These are phyloP conservation scores for Trichoderma orchidacearum DNA, from an alignment of 495 filamentous ascomycete species.

Conservation along the genomic window DNA sequence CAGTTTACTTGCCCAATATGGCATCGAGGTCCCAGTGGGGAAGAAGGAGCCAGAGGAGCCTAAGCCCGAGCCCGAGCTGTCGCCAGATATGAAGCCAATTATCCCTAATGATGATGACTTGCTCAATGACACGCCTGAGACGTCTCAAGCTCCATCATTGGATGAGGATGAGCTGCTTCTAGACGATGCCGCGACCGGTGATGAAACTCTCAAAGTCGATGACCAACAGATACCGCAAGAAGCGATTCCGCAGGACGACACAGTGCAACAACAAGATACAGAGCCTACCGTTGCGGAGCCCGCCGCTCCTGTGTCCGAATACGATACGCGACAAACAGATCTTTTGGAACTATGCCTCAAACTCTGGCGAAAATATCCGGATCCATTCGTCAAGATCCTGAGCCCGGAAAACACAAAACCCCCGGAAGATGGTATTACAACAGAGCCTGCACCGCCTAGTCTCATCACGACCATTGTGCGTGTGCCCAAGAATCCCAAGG, in stretches of 20 bases:
- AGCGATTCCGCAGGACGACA: too few species aligned
- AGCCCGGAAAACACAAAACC: slow-evolving; percentile 64
- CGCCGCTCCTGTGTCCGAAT: slow-evolving; percentile 21
- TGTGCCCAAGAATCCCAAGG: slow-evolving; percentile 56
- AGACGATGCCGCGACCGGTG: slow-evolving; percentile 6
- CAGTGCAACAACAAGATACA: background rate
- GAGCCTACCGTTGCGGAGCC: slow-evolving; percentile 3
- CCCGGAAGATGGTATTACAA: slow-evolving; percentile 49
- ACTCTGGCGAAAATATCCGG: slow-evolving; percentile 67
- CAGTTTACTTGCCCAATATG: slow-evolving; percentile 44
- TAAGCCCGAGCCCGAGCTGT: background rate
- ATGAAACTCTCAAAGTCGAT: slow-evolving; percentile 2
- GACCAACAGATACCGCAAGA: slow-evolving; percentile 5
- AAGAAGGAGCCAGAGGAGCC: background rate
- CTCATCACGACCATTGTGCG: slow-evolving; percentile 56
- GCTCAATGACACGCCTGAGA: slow-evolving; percentile 30
- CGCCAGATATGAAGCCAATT: background rate
- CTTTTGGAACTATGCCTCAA: slow-evolving; percentile 59
- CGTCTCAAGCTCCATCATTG: slow-evolving; percentile 14
- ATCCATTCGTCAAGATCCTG: slow-evolving; percentile 59
- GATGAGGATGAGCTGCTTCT: slow-evolving; percentile 1
- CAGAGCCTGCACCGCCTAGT: slow-evolving; percentile 24
- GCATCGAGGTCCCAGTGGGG: slow-evolving; percentile 7
- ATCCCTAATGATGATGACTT: slow-evolving; percentile 24
- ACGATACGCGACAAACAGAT: slow-evolving; percentile 36